These are phyloP conservation scores for Ogataea hybrid DNA, from an alignment of 1,139 yeast genomes.

Conservation along the genomic window DNA sequence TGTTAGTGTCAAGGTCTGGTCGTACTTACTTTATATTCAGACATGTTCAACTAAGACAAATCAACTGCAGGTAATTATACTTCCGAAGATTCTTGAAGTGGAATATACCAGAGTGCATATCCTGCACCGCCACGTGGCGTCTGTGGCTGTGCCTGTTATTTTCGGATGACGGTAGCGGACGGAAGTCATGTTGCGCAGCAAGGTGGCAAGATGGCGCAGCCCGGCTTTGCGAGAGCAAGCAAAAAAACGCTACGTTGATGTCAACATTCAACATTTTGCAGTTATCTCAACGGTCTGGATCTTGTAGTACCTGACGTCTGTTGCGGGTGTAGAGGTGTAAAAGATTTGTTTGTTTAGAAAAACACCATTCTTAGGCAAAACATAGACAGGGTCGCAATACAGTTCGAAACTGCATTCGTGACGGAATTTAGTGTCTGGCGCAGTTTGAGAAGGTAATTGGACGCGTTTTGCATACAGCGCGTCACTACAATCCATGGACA, in stretches of 20 bases:
- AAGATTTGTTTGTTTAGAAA: conserved; percentile 9
- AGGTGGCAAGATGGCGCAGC: too few relatives aligned
- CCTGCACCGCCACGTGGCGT: neutral
- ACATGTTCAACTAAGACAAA: conserved; percentile 1
- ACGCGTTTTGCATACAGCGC: neutral
- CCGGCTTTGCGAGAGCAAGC: too few relatives aligned
- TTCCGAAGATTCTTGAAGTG: neutral
- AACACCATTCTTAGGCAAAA: conserved; percentile 10
- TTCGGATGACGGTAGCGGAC: too few relatives aligned
- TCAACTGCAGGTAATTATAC: neutral
- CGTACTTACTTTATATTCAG: conserved; percentile 7
- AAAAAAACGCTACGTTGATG: too few relatives aligned
- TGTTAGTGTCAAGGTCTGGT: neutral
- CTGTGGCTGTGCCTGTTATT: neutral
- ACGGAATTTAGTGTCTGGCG: neutral
- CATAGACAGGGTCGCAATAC: conserved; percentile 2
- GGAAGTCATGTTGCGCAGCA: too few relatives aligned
- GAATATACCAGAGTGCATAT: neutral
- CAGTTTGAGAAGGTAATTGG: neutral
- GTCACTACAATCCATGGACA: neutral
- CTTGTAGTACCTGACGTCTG: neutral
- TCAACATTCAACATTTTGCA: too few relatives aligned
- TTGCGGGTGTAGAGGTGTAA: conserved; percentile 10
- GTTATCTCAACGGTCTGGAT: neutral
- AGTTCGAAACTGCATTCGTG: neutral